These are phyloP conservation scores for Schwanniomyces polymorphus DNA, from an alignment of 805 yeast species.

Conservation along the genomic window DNA sequence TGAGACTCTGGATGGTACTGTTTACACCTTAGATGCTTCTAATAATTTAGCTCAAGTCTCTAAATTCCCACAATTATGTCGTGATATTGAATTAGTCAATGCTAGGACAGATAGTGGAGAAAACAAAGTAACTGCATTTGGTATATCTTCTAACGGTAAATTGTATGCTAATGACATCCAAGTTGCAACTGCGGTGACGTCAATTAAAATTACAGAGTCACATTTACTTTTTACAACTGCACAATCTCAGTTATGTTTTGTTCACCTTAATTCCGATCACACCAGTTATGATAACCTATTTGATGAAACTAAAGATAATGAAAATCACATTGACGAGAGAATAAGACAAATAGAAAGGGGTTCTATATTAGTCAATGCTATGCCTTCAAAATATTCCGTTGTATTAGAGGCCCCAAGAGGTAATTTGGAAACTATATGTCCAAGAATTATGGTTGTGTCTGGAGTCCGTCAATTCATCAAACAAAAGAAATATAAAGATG, in stretches of 20 bases:
- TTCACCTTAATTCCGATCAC: conserved; percentile 55
- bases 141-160: conserved; percentile 74
- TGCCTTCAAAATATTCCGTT: conserved; percentile 81
- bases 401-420: conserved; percentile 95
- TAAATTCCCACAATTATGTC: conserved; percentile 70
- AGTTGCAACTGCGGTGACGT: conserved; percentile 76
- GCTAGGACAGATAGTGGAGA: conserved; percentile 12
- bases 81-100: conserved; percentile 48
- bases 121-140: conserved; percentile 50
- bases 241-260: conserved; percentile 76
- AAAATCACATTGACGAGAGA: conserved; percentile 64
- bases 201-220: conserved; percentile 69
- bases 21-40: conserved; percentile 40
- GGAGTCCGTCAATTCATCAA: conserved; percentile 75
- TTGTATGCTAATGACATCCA: conserved; percentile 61
- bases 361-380: conserved; percentile 73
- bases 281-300: conserved; percentile 37
- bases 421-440: conserved; percentile 89
- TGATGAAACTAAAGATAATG: conserved; percentile 21
- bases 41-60: conserved; percentile 35
- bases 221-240: conserved; percentile 85
- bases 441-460: conserved; percentile 86
- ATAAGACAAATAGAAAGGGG: conserved; percentile 90
- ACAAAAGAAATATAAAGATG: conserved; percentile 58
- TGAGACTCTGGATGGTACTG: conserved; percentile 64